Conservation (phyloP, 192 early-diverging fungal genomes). For the Entophlyctis luteolus region DNA sequence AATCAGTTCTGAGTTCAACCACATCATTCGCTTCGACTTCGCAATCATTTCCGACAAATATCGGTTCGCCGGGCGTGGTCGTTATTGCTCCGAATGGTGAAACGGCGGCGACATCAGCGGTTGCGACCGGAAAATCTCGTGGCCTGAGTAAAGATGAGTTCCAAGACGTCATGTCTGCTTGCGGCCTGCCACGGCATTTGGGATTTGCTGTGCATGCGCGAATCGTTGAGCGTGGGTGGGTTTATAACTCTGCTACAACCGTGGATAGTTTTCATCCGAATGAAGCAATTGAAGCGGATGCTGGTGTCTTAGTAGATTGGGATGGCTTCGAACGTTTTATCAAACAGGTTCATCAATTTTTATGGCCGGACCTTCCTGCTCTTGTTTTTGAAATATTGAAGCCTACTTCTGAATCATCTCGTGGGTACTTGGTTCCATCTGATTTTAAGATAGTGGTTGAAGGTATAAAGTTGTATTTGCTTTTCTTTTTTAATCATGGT, state of each 20-base stretch:
- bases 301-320: conserved; percentile 4
- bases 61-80: too few relatives aligned
- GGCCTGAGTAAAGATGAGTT: not conserved
- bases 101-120: not conserved
- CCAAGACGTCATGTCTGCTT: not conserved
- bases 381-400: conserved; percentile 25
- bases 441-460: conserved; percentile 25
- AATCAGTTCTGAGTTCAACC: not conserved
- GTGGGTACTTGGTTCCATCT: conserved; percentile 1
- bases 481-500: not conserved
- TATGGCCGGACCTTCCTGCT: conserved; percentile 11
- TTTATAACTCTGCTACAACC: not conserved
- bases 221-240: conserved; percentile 9
- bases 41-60: not conserved
- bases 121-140: not conserved
- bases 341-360: not conserved
- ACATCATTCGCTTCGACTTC: not conserved
- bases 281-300: not conserved
- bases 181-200: not conserved
- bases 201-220: conserved; percentile 11
- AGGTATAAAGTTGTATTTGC: not conserved
- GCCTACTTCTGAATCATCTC: not conserved
- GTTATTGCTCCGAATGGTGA: not conserved
- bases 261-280: not conserved
- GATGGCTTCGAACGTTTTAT: conserved; percentile 20